Base-by-base conservation (phyloP, 2,329 filamentous ascomycete species). In the Rhynchosporium secalis region DNA sequence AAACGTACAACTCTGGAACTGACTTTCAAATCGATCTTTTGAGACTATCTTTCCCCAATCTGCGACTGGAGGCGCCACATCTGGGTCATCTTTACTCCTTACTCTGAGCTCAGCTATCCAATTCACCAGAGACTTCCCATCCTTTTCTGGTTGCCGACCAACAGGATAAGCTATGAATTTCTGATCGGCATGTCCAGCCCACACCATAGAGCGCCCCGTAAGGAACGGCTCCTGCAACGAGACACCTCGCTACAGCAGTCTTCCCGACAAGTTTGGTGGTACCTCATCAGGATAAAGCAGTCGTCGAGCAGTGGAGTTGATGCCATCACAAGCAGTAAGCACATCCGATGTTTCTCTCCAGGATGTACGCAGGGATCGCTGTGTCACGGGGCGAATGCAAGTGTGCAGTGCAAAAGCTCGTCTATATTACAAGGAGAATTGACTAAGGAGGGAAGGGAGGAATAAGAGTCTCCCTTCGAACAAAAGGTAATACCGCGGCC, bases 91-190 rank as follows among this genome's bases (percentile, higher is more conserved):
- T 65, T 78, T 77, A 40, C 72, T 72, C 41, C 78, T 71, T 2
- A 79, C 75, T 9, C 78, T 73, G 28, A 79, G 66, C 65, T 80
- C 78, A 3, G 77, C 78, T 51, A 80, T 79, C 78, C 78, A 80
- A 59, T 80, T 80, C 7, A 79, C 76, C 4, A 80, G 66, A 6
- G 74, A 76, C 49, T 75, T 76, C 41, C 75, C 75, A 3, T 71
- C 70, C 20, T 71, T 69, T 38, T 71, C 70, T 3, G 75, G 73
- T 15, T 75, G 72, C 26, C 74, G 71, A 10, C 75, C 75, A 46
- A 80, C 79, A 1, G 77, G 78, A 60, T 80, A 80, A 4, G 78
- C 77, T 65, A 80, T 79, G 71, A 79, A 79, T 49, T 79, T 79
- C 61, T 79, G 78, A 62, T 80, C 76, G 1, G 77, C 78, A 60